These are phyloP conservation scores for Fistulina hepatica DNA, from an alignment of 1,284 basidiomycete species.

Conservation along the genomic window DNA sequence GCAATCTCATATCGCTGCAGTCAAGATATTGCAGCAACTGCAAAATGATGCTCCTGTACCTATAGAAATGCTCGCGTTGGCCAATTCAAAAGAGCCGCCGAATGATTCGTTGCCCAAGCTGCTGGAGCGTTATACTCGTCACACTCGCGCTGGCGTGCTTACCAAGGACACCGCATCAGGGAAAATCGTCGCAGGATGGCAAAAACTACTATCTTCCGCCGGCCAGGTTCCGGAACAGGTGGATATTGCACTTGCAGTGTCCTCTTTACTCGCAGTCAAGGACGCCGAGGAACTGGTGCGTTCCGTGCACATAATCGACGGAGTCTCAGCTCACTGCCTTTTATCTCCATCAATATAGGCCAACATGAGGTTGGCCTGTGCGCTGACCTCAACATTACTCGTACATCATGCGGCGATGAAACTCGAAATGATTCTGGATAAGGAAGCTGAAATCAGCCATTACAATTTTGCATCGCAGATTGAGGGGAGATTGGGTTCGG, in stretches of 20 bases:
- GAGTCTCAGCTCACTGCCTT: too few relatives aligned
- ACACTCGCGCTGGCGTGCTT: conserved; percentile 57
- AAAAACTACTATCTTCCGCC: conserved; percentile 43
- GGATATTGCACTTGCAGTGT: conserved; percentile 72
- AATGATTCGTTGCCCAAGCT: conserved; percentile 61
- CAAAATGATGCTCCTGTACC: conserved; percentile 33
- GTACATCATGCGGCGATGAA: conserved; percentile 81
- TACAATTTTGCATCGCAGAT: conserved; percentile 77
- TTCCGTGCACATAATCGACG: conserved; percentile 13
- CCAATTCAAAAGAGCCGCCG: conserved; percentile 63
- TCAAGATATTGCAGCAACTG: conserved; percentile 66
- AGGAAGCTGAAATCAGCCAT: conserved; percentile 84
- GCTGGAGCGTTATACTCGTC: conserved; percentile 41
- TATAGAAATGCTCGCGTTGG: conserved; percentile 58
- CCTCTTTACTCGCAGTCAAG: conserved; percentile 76
- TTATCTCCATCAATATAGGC: too few relatives aligned
- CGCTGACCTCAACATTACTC: conserved; percentile 79
- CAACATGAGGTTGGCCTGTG: conserved; percentile 63
- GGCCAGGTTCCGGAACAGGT: conserved; percentile 56
- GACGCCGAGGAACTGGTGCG: conserved; percentile 85
- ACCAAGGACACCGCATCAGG: conserved; percentile 72
- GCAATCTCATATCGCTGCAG: conserved; percentile 26
- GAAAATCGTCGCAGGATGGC: conserved; percentile 76
- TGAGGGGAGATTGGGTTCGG: conserved; percentile 79
- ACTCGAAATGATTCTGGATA: conserved; percentile 85